Percentiles rank a stretch among this genome's conserved stretches.
Conservation (phyloP, 306 rosid species). For the Lathyrus tuberosus region DNA sequence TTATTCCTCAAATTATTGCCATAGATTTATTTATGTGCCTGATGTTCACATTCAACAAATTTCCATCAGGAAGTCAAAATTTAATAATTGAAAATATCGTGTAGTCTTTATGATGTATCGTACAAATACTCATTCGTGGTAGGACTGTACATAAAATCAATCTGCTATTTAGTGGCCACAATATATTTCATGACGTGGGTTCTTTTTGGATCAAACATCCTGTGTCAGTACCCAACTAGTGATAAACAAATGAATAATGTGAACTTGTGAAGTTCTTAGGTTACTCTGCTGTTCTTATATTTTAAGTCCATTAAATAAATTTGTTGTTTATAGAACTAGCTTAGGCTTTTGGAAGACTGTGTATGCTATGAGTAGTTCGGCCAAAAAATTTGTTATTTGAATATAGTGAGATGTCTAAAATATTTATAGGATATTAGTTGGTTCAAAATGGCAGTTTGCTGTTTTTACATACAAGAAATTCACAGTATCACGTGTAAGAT, state of each 20-base stretch:
- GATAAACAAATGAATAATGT: no score
- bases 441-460: conserved; percentile 21
- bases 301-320: no score
- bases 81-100: background rate
- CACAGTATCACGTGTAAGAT: background rate
- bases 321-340: no score
- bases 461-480: conserved; percentile 1
- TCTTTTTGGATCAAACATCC: background rate
- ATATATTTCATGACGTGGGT: conserved; percentile 12
- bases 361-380: background rate
- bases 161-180: conserved; percentile 5
- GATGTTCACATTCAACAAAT: conserved; percentile 14
- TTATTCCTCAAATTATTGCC: conserved; percentile 6
- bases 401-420: background rate
- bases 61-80: conserved; percentile 6
- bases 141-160: conserved; percentile 16
- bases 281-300: no score
- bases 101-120: background rate
- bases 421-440: no score
- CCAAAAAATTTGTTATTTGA: background rate
- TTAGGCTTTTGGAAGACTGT: no score
- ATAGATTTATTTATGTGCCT: background rate
- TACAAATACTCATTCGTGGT: background rate
- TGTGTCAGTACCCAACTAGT: background rate
- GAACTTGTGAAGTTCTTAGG: no score